Evolutionary conservation across 345 rosid species (phyloP), one percentile per base, ranked within the genome.

Genomic region (Abelmoschus esculentus): DNA sequence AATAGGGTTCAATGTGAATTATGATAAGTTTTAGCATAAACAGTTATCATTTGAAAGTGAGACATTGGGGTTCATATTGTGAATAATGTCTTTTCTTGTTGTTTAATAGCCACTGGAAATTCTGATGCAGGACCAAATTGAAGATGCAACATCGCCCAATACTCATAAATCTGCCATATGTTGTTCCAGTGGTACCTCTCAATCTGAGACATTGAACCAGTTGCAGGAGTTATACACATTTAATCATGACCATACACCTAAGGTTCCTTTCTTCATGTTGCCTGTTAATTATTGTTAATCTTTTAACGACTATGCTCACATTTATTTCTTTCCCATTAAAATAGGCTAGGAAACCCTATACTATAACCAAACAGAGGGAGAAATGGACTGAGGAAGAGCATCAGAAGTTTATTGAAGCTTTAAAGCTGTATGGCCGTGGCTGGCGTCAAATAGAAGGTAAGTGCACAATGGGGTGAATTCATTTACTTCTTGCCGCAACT

Each of bases 371-470:
- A 71, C 96, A 89, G 62, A 85, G 98, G 69, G 97, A 90, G 50
- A 89, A 86, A 74, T 92, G 98, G 98, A 89, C 89, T 1, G 91
- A 89, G 32, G 89, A 83, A 74, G 98, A 93, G 84, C 97, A 90
- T 71, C 82, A 82, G 60, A 87, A 77, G 82, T 93, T 93, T 77
- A 18, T 15, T 50, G 55, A 50, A 50, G 55, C 55, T 50, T 50
- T 50, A 50, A 50, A 19, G 22, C n/a, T 50, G 55, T 15, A 50
- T 6, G 55, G 55, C n/a, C 55, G 19, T 5, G 22, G 19, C 19
- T 50, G 55, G 55, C 55, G 55, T 19, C 55, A 50, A 50, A 50
- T 50, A 50, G 55, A 50, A 50, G 55, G 55, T 50, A 50, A 42
- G 68, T 2, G 40, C 15, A 10, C 8, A 14, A n/a, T 12, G 11